phyloP scores from a whole-genome alignment of 352 stramenopile species.

The Globisporangium perplexum region DNA sequence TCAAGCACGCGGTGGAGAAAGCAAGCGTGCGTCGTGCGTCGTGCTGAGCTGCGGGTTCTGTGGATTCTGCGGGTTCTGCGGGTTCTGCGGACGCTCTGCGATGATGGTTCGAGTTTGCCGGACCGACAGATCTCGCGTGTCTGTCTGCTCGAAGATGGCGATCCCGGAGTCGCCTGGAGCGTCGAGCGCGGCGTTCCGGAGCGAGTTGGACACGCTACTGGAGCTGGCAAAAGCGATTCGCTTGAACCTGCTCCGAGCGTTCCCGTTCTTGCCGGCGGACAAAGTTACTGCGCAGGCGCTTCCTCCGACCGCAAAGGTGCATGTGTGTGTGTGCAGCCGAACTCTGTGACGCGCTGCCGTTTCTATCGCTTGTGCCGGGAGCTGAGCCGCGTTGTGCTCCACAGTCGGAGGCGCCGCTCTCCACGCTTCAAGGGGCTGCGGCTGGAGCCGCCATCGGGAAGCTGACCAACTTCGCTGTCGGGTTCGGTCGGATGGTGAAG shows the following conservation, averaged over 20 bases:
- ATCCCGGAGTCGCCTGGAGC: conserved; percentile 42
- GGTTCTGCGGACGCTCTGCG: too few relatives aligned
- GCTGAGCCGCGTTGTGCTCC: neutral
- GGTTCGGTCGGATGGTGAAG: conserved; percentile 81
- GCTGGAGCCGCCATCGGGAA: conserved; percentile 48
- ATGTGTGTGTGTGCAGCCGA: too few relatives aligned
- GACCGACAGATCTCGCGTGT: neutral
- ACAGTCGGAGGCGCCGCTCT: neutral
- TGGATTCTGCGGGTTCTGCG: too few relatives aligned
- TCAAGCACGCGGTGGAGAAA: conserved; percentile 67
- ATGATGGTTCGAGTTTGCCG: neutral
- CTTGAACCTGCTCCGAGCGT: conserved; percentile 43
- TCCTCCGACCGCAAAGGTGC: conserved; percentile 2
- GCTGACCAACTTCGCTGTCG: conserved; percentile 73
- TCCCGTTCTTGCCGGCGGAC: conserved; percentile 45
- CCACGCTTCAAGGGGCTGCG: conserved; percentile 8
- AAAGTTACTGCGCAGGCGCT: conserved; percentile 7
- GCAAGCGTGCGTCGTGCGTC: conserved; percentile 42
- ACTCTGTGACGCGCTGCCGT: neutral
- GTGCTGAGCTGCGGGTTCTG: neutral
- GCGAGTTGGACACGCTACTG: conserved; percentile 53
- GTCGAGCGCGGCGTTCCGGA: conserved; percentile 39
- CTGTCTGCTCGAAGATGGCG: conserved; percentile 32
- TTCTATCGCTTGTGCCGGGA: neutral
- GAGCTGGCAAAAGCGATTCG: conserved; percentile 40